Base-by-base conservation (phyloP, 371 early-diverging fungal species). In the Blastocladiella emersonii region DNA sequence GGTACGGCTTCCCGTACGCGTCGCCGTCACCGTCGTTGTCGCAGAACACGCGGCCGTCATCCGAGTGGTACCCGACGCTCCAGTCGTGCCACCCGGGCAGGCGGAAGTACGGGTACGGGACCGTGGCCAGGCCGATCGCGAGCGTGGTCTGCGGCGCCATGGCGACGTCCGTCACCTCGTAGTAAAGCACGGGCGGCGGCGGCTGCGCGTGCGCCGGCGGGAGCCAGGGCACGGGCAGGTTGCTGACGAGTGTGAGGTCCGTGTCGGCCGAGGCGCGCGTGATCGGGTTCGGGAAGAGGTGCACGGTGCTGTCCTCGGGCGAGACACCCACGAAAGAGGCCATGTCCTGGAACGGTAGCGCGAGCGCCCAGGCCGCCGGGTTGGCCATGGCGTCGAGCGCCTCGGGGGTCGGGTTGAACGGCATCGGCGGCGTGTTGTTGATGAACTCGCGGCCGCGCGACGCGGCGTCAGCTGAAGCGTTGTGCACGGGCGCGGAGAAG, bases 51-150 rank as follows among this genome's bases (percentile, higher is more conserved):
- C 27, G 34, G 57, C 57, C 57, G 25, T 34, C 36, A 23, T 57
- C 36, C 36, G 36, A 35, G 36, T 57, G 57, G 8, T 36, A 21
- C 37, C 36, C 57, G 25, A 57, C 13, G 21, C 36, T 36, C 36
- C 37, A 57, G 21, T 23, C 25, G 57, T 57, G 57, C 57, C 57
- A 35, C 8, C 57, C 57, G 37, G 57, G 57, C 17, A 57, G 23
- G 36, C 36, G 57, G 36, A 35, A 57, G 1, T 19, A 12, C 25
- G 57, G 57, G 36, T 34, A 34, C 23, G 57, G 57, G 21, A 51
- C 27, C 15, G 27, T 51, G 30, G 53, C 27, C 7, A 51, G 32
- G 3, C 53, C 53, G 8, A 51, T 30, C 15, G 53, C 53, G 32
- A 51, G 23, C 3, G 32, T 30, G 8, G 53, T 51, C 15, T 12